Conservation (phyloP, 257 asterid genomes). For the Nicotiana sylvestris region DNA sequence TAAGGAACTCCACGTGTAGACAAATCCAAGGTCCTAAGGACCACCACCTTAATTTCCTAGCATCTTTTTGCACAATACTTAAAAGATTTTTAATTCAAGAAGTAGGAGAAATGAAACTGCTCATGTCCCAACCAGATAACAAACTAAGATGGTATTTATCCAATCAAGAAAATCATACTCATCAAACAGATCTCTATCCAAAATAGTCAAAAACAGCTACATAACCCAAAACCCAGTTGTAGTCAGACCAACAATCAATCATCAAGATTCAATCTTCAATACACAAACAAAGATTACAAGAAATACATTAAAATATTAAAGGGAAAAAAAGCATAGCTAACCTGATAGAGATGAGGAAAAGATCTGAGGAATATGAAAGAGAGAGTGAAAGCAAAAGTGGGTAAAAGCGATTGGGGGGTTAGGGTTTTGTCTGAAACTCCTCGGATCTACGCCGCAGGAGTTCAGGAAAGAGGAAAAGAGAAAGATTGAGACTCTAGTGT, state of each 20-base stretch:
- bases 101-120: not conserved
- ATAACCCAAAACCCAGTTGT: slow-evolving; percentile 5
- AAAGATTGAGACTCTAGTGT: not conserved
- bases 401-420: slow-evolving; percentile 9
- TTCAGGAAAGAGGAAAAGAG: slow-evolving; percentile 12
- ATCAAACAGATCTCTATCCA: slow-evolving; percentile 13
- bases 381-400: not conserved
- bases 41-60: not conserved
- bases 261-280: not conserved
- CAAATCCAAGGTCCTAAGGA: too few relatives aligned
- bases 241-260: not conserved
- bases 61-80: not conserved
- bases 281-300: not conserved
- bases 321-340: not conserved
- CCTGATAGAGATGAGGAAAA: slow-evolving; percentile 15
- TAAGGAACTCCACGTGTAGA: too few relatives aligned
- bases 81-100: not conserved
- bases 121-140: not conserved
- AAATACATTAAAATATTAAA: too few relatives aligned
- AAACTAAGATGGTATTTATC: not conserved
- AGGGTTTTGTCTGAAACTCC: slow-evolving; percentile 37
- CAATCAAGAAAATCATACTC: not conserved
- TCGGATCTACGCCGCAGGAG: slow-evolving; percentile 55
- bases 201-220: not conserved
- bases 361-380: slow-evolving; percentile 16